Conservation (phyloP, 306 rosid species). For the Calophaca sinica region DNA sequence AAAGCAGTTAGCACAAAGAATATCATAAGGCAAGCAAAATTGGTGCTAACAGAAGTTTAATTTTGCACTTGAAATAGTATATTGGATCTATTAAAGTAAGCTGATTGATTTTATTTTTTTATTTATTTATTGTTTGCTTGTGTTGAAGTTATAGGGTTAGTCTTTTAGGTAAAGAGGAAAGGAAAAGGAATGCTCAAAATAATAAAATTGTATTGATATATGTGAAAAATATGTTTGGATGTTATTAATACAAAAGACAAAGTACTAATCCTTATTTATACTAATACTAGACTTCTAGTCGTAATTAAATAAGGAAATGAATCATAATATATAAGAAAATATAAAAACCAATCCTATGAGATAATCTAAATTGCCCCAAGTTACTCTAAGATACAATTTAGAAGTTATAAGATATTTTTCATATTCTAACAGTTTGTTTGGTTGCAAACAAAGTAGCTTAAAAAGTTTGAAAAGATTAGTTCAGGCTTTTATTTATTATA, state of each 20-base stretch:
- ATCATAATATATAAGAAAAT: background rate
- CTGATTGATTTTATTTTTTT: background rate
- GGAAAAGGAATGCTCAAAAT: background rate
- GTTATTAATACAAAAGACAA: too few relatives aligned
- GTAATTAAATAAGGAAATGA: too few relatives aligned
- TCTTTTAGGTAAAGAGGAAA: background rate
- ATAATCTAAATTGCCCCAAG: background rate
- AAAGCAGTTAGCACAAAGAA: constrained; percentile 42
- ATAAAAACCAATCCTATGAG: background rate
- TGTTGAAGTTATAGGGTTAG: background rate
- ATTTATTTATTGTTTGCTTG: background rate
- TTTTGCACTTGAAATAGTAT: constrained; percentile 24
- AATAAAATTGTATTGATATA: background rate
- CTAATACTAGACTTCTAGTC: background rate
- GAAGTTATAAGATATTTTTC: background rate
- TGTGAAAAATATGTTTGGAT: too few relatives aligned
- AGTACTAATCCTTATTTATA: too few relatives aligned
- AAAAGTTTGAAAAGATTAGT: background rate
- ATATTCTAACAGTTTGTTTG: background rate
- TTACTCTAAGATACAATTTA: background rate
- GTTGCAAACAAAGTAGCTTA: constrained; percentile 3
- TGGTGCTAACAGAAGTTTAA: background rate
- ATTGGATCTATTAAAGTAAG: constrained; percentile 24
- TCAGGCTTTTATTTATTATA: too few relatives aligned
- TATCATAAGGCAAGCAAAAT: constrained; percentile 24